Evolutionary conservation across 1,284 basidiomycete species (phyloP).

Genomic region (Tilletiopsis washingtonensis): DNA sequence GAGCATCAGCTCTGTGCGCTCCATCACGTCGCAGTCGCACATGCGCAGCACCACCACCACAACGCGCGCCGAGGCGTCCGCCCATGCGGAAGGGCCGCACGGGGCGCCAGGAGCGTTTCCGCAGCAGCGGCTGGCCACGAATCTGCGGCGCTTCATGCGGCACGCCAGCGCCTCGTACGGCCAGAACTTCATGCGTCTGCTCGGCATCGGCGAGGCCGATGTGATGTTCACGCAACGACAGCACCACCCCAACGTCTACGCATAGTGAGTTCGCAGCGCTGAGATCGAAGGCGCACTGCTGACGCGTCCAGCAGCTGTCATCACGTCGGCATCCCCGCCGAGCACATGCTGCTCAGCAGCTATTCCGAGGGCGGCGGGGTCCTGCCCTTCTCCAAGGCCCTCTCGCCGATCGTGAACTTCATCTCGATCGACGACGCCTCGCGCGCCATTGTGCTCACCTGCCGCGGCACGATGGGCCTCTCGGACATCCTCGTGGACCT

Average conservation of each 20-base stretch:
- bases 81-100: background rate
- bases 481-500: conserved; percentile 54
- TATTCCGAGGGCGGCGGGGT: conserved; percentile 47
- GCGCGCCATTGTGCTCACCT: conserved; percentile 51
- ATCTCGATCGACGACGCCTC: conserved; percentile 52
- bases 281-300: background rate
- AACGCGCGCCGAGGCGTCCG: conserved; percentile 5
- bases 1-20: conserved; percentile 31
- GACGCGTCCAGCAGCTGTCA: conserved; percentile 3
- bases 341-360: conserved; percentile 51
- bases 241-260: conserved; percentile 51
- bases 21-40: conserved; percentile 27
- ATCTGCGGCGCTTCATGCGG: conserved; percentile 52
- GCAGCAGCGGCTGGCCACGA: conserved; percentile 49
- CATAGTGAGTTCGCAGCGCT: conserved; percentile 19
- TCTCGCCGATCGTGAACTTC: conserved; percentile 51
- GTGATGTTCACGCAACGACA: conserved; percentile 51
- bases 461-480: conserved; percentile 52
- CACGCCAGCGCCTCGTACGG: conserved; percentile 46
- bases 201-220: conserved; percentile 50
- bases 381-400: conserved; percentile 32
- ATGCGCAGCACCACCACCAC: conserved; percentile 13
- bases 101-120: conserved; percentile 45
- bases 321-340: conserved; percentile 52
- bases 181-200: conserved; percentile 50